Evolutionary conservation across 75 land plant genomes (phyloP), one percentile per base, ranked within the genome.

Genomic region (Cryptomeria japonica): DNA sequence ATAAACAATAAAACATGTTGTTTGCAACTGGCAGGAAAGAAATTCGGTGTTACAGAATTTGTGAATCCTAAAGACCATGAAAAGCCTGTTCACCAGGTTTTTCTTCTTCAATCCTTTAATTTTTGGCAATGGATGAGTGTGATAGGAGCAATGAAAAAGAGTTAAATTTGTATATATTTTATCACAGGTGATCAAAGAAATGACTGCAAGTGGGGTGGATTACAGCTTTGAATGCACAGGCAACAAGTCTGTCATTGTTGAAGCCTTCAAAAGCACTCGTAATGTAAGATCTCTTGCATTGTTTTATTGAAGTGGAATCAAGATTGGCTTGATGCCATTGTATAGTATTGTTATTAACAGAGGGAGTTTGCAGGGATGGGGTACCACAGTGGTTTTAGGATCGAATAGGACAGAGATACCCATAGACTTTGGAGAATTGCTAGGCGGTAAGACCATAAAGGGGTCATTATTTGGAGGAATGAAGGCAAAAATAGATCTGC

Each of bases 191-290:
- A 95, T 97, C 32, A 89, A 84, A 80, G 95, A 91, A 44, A 90
- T 97, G 93, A 91, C 92, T 10, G 91, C 88, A 49, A 95, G 95
- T 47, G 98, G 98, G n/a, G 96, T 95, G 56, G 96, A 96, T 51
- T 95, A 91, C 88, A 94, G 95, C 88, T 95, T 95, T 86, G 98
- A 96, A 58, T 96, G 96, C 87, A 87, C 91, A 1, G 98, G 98
- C 22, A 91, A 92, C 51, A 44, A 91, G 42, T 90, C 93, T 37
- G 93, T 94, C 2, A 90, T 94, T 12, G 90, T 94, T 2, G 92
- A 92, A 44, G 95, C 96, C 58, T 94, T 96, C 68, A 83, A 93
- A 84, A 94, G 95, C 42, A 91, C 93, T 14, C 91, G 91, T 55
- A 91, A 91, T 80, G 97, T 95, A 90, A 72, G 76, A 31, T 31